Evolutionary conservation across 768 basidiomycete genomes (phyloP), one percentile per base, ranked within the genome.

Genomic region (Neoboletus brunneissimus): DNA sequence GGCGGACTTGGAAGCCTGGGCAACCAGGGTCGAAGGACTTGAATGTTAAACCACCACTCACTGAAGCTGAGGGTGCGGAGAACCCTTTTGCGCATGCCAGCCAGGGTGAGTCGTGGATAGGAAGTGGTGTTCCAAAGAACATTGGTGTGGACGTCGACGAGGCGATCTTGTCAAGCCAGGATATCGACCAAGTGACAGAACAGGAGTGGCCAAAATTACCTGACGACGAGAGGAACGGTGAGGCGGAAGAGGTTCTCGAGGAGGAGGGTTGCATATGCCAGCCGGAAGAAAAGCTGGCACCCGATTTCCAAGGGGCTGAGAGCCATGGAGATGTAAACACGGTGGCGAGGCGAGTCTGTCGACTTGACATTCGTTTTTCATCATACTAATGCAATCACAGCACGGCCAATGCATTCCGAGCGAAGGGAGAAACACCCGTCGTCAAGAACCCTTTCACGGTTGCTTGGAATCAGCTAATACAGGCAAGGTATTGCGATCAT

Each of bases 1-100:
- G 77, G 68, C 84, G 73, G 66, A 75, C 74, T 11, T 88, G 88
- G 87, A 81, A 70, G 65, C 83, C 86, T 22, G 51, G 38, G 16
- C 48, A 10, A 25, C 47, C 52, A 1, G 51, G 43, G 25, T 32
- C 53, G 5, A 53, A 59, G 11, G 62, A 61, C 34, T 23, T 43
- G 25, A 56, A 72, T 13, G 43, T 57, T 16, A 67, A 12, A 7
- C 42, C 23, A 2, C 42, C 67, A 35, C 65, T 73, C 23, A 34
- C 23, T 20, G 61, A 62, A 23, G 38, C 29, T 0, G 59, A 60
- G n/a, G 54, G 56, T 5, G 44, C 5, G 42, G 56, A 55, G 13
- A 71, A 71, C 50, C 69, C 69, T 22, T 71, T 71, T 54, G 60
- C 61, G 13, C 61, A 49, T 1, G 53, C 49, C 10, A 65, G 60